Conservation (phyloP, 257 asterid genomes). For the Plectranthus barbatus region DNA sequence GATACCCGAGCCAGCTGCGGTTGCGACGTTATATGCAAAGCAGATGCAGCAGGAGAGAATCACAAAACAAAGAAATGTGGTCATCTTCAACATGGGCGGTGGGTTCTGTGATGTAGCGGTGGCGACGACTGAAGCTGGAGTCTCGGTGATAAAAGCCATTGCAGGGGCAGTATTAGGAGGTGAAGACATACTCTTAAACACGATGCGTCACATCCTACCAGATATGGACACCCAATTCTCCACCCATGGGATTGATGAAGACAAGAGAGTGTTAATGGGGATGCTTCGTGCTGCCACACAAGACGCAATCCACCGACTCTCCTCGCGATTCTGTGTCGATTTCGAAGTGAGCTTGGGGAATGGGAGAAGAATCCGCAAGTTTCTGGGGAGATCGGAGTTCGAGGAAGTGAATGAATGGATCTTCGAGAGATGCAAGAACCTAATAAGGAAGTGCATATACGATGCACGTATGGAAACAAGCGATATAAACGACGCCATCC, state of each 20-base stretch:
- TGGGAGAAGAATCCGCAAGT: slow-evolving; percentile 43
- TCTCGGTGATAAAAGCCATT: slow-evolving; percentile 69
- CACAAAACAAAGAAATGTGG: slow-evolving; percentile 59
- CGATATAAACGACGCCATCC: slow-evolving; percentile 53
- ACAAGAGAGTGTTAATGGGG: slow-evolving; percentile 52
- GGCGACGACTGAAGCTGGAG: slow-evolving; percentile 79
- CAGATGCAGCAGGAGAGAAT: slow-evolving; percentile 64
- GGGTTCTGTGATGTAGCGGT: slow-evolving; percentile 86
- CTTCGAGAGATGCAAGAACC: slow-evolving; percentile 48
- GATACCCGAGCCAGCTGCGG: slow-evolving; percentile 91
- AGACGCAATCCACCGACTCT: slow-evolving; percentile 64
- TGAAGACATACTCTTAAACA: no score
- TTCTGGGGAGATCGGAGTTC: slow-evolving; percentile 39
- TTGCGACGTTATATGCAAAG: slow-evolving; percentile 77
- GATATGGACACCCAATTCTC: slow-evolving; percentile 53
- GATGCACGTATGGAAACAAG: slow-evolving; percentile 52
- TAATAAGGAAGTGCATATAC: slow-evolving; percentile 39
- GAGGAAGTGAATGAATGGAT: slow-evolving; percentile 52
- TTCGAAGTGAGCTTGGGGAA: slow-evolving; percentile 52
- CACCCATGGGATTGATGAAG: slow-evolving; percentile 53
- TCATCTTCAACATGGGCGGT: slow-evolving; percentile 86
- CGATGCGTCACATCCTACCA: slow-evolving; percentile 54
- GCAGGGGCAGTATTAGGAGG: slow-evolving; percentile 70
- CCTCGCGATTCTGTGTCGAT: slow-evolving; percentile 30
- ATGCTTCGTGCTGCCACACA: slow-evolving; percentile 74